Evolutionary conservation across 2,329 filamentous ascomycete species (phyloP).

Genomic region (Penicillium aurantiogriseum): DNA sequence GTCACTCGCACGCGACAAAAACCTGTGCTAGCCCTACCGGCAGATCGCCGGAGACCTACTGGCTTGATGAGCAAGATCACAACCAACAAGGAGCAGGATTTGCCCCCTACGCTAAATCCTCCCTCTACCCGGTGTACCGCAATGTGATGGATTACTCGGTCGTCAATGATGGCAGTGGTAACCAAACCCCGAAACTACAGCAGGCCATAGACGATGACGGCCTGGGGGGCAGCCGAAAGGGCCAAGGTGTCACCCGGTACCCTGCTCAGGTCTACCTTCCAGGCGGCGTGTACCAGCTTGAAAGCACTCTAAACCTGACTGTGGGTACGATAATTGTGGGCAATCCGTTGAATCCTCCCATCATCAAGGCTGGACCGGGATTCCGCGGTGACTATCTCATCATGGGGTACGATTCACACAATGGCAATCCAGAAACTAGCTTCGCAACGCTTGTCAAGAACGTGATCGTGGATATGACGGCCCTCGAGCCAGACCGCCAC

Average conservation of each 20-base stretch:
- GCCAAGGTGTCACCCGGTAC: slow-evolving; percentile 24
- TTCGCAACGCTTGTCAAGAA: slow-evolving; percentile 37
- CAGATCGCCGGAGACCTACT: slow-evolving; percentile 15
- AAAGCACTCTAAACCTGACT: slow-evolving; percentile 26
- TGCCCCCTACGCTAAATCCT: slow-evolving; percentile 21
- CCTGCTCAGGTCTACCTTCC: slow-evolving; percentile 33
- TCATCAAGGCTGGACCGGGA: slow-evolving; percentile 26
- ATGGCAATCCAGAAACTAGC: slow-evolving; percentile 28
- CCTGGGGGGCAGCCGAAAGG: slow-evolving; percentile 26
- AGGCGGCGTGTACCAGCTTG: slow-evolving; percentile 27
- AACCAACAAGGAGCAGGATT: slow-evolving; percentile 22
- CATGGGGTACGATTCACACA: slow-evolving; percentile 27
- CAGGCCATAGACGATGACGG: slow-evolving; percentile 31
- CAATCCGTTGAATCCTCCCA: slow-evolving; percentile 31
- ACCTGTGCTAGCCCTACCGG: slow-evolving; percentile 15
- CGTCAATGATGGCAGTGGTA: slow-evolving; percentile 25
- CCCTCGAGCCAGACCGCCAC: slow-evolving; percentile 14
- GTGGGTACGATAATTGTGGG: slow-evolving; percentile 35
- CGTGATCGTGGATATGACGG: slow-evolving; percentile 32
- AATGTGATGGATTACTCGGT: slow-evolving; percentile 30
- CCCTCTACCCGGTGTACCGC: slow-evolving; percentile 27
- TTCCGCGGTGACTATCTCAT: slow-evolving; percentile 31
- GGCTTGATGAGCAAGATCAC: slow-evolving; percentile 30
- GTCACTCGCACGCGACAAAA: slow-evolving; percentile 6
- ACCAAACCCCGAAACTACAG: slow-evolving; percentile 27